A percentile compares a stretch with the other conserved stretches of the same genome.
These are phyloP conservation scores for Puya raimondii DNA, from an alignment of 176 grass and related monocot species.

Conservation along the genomic window DNA sequence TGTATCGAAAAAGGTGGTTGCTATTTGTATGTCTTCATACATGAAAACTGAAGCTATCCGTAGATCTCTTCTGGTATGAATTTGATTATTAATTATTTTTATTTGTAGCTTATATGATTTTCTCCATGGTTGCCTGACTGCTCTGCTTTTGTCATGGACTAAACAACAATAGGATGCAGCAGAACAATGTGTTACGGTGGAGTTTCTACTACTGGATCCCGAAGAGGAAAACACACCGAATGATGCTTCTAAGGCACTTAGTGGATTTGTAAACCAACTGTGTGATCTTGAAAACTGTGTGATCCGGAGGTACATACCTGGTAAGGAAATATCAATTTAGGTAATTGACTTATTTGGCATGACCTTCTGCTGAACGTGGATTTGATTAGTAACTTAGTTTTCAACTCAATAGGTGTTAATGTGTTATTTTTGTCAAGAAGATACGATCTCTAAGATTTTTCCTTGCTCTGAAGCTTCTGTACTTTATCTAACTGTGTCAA, in stretches of 20 bases:
- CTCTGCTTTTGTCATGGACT: background rate
- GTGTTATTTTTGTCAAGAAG: background rate
- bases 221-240: conserved; percentile 30
- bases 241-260: conserved; percentile 22
- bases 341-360: background rate
- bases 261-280: conserved; percentile 42
- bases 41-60: conserved; percentile 40
- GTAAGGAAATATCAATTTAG: conserved; percentile 22
- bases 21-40: conserved; percentile 50
- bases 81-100: background rate
- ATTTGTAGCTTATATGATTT: background rate
- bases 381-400: background rate
- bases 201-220: conserved; percentile 69
- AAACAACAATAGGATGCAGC: conserved; percentile 57
- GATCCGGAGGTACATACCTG: conserved; percentile 52
- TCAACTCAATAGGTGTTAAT: background rate
- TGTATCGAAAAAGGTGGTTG: conserved; percentile 84
- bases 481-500: background rate
- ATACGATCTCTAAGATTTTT: background rate
- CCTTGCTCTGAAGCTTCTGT: background rate
- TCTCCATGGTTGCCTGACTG: background rate
- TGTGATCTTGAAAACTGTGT: conserved; percentile 88
- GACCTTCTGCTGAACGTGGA: background rate
- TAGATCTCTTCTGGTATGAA: conserved; percentile 69
- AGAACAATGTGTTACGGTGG: conserved; percentile 68